A percentile compares a stretch with the other conserved stretches of the same genome.
Conservation (phyloP, 805 yeast genomes). For the Kuraishia borneana region DNA sequence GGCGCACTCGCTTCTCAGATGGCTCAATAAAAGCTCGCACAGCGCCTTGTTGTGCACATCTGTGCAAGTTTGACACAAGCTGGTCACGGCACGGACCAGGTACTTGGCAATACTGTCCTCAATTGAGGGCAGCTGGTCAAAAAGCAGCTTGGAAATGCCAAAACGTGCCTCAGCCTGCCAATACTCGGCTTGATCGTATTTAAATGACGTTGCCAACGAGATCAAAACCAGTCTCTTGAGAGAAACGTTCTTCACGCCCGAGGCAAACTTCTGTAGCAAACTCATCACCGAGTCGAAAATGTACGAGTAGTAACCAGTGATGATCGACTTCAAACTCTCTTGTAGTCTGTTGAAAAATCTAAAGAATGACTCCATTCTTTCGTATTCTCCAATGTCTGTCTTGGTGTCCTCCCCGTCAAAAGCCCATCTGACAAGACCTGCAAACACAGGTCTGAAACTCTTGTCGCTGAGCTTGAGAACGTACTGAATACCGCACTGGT, state of each 20-base stretch:
- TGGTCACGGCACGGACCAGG: constrained; percentile 67
- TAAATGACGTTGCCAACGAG: constrained; percentile 72
- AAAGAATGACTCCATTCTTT: constrained; percentile 66
- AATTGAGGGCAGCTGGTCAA: constrained; percentile 53
- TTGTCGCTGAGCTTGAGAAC: constrained; percentile 92
- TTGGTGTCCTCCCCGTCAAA: constrained; percentile 67
- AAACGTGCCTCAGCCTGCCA: constrained; percentile 88
- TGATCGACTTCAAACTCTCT: constrained; percentile 73
- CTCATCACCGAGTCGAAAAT: constrained; percentile 61
- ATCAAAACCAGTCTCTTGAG: constrained; percentile 65
- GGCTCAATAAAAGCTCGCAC: constrained; percentile 50
- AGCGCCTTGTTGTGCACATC: constrained; percentile 62
- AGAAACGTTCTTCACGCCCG: constrained; percentile 29
- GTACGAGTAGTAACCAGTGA: constrained; percentile 83
- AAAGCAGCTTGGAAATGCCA: constrained; percentile 54
- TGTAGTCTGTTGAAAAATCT: constrained; percentile 79
- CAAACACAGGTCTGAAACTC: constrained; percentile 86
- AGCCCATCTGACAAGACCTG: constrained; percentile 84
- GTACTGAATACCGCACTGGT: constrained; percentile 58
- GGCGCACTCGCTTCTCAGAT: constrained; percentile 52
- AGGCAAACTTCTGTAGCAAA: constrained; percentile 39
- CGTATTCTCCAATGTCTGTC: constrained; percentile 33
- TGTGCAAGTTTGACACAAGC: constrained; percentile 61
- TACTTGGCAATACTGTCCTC: constrained; percentile 72
- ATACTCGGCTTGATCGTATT: constrained; percentile 85